Percentiles rank a stretch among this genome's conserved stretches.
These are phyloP conservation scores for Berberis vulgaris DNA, from an alignment of 164 flowering plant species.

Conservation along the genomic window DNA sequence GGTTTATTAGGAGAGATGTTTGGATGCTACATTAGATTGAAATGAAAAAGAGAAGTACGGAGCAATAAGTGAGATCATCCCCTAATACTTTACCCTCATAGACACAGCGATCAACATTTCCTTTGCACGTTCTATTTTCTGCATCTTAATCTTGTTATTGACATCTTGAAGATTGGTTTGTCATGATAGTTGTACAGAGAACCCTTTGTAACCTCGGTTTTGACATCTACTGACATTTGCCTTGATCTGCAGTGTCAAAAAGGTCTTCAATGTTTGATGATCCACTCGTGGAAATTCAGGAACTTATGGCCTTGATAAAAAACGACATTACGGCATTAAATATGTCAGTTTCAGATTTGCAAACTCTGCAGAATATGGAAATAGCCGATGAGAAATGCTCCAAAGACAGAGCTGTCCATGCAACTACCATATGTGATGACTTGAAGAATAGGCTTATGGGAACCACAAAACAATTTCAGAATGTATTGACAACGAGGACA, in stretches of 20 bases:
- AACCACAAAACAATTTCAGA: slow-evolving; percentile 74
- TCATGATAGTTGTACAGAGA: too few species aligned
- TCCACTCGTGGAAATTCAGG: slow-evolving; percentile 69
- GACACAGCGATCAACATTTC: too few species aligned
- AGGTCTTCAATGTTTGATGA: slow-evolving; percentile 87
- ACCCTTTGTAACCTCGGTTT: neutral
- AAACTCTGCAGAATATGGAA: slow-evolving; percentile 56
- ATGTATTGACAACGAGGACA: slow-evolving; percentile 68
- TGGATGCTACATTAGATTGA: too few species aligned
- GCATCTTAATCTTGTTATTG: too few species aligned
- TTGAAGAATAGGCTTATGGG: slow-evolving; percentile 71
- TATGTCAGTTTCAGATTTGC: slow-evolving; percentile 58
- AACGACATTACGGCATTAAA: slow-evolving; percentile 65
- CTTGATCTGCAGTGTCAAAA: slow-evolving; percentile 52
- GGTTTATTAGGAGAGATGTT: too few species aligned
- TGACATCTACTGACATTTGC: slow-evolving; percentile 10
- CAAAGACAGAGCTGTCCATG: slow-evolving; percentile 59
- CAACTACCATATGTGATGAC: slow-evolving; percentile 78
- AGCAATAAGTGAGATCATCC: too few species aligned
- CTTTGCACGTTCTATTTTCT: too few species aligned
- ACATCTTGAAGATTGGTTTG: too few species aligned
- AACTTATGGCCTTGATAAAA: slow-evolving; percentile 63
- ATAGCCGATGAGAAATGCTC: slow-evolving; percentile 53
- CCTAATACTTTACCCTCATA: too few species aligned
- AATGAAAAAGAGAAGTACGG: too few species aligned